Conservation (phyloP, 1,284 basidiomycete species). For the Grifola frondosa region DNA sequence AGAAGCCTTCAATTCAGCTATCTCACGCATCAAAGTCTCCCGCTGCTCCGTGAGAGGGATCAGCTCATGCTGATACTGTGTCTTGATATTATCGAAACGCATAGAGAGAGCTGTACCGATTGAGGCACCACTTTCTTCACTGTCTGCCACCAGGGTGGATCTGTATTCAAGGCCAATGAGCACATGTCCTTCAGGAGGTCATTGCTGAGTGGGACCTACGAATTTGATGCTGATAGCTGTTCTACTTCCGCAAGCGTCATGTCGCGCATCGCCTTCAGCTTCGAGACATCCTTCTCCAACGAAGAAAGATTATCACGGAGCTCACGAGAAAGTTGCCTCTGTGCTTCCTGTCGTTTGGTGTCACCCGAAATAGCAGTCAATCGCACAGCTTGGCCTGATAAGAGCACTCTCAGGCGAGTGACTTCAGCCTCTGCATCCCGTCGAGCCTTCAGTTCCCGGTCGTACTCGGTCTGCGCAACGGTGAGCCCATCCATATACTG, state of each 20-base stretch:
- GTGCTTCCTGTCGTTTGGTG: constrained; percentile 72
- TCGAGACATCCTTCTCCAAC: constrained; percentile 85
- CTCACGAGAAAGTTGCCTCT: constrained; percentile 79
- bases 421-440: constrained; percentile 93
- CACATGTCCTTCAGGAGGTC: too few species aligned
- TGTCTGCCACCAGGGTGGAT: constrained; percentile 14
- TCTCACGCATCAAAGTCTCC: constrained; percentile 79
- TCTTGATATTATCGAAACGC: constrained; percentile 88
- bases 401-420: constrained; percentile 76
- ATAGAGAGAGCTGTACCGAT: constrained; percentile 77
- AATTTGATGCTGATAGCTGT: constrained; percentile 76
- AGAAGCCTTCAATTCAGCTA: constrained; percentile 84
- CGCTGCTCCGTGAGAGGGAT: constrained; percentile 81
- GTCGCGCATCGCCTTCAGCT: constrained; percentile 87
- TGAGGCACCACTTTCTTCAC: constrained; percentile 46
- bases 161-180: constrained; percentile 4
- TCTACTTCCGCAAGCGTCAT: constrained; percentile 92
- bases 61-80: constrained; percentile 85
- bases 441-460: constrained; percentile 83
- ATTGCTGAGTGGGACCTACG: too few species aligned
- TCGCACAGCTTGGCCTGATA: constrained; percentile 88
- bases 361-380: constrained; percentile 83
- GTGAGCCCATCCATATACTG: constrained; percentile 91
- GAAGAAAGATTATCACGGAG: constrained; percentile 74
- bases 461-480: constrained; percentile 92